These are phyloP conservation scores for Colletotrichum eleusines DNA, from an alignment of 2,329 filamentous ascomycete species.

Conservation along the genomic window DNA sequence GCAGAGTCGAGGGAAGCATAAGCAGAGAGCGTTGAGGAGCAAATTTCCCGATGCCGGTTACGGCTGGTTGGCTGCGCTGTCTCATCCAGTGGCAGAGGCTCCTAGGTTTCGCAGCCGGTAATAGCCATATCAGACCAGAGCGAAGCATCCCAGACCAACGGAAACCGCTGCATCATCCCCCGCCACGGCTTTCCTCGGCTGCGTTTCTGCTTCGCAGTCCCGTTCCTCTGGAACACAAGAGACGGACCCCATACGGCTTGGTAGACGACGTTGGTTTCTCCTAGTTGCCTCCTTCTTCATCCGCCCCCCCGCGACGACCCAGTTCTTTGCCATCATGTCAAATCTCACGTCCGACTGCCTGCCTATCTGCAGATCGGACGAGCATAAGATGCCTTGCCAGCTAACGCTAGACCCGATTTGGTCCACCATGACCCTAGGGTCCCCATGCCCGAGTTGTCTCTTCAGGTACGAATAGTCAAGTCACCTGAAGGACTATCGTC, in stretches of 20 bases:
- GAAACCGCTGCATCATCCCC: constrained; percentile 36
- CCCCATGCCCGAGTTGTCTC: not conserved
- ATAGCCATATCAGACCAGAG: not conserved
- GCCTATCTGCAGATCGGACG: not conserved
- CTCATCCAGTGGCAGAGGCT: constrained; percentile 22
- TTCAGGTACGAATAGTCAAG: constrained; percentile 7
- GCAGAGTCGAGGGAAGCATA: constrained; percentile 9
- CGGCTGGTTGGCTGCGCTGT: constrained; percentile 1
- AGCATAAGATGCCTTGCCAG: not conserved
- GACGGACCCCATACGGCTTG: no score
- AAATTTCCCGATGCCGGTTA: constrained; percentile 37
- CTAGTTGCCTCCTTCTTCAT: constrained; percentile 19
- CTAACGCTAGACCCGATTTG: not conserved
- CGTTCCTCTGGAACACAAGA: constrained; percentile 2
- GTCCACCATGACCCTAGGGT: not conserved
- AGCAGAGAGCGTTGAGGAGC: not conserved
- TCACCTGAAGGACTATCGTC: constrained; percentile 11
- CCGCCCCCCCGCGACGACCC: not conserved
- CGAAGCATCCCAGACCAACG: constrained; percentile 28
- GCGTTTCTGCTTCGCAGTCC: not conserved
- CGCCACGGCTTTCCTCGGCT: constrained; percentile 14
- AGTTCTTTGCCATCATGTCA: constrained; percentile 11
- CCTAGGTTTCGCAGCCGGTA: constrained; percentile 6
- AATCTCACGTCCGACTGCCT: constrained; percentile 18
- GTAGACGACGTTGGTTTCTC: not conserved